Evolutionary conservation across 2,329 filamentous ascomycete genomes (phyloP).

Genomic region (Chaetomium globosum): DNA sequence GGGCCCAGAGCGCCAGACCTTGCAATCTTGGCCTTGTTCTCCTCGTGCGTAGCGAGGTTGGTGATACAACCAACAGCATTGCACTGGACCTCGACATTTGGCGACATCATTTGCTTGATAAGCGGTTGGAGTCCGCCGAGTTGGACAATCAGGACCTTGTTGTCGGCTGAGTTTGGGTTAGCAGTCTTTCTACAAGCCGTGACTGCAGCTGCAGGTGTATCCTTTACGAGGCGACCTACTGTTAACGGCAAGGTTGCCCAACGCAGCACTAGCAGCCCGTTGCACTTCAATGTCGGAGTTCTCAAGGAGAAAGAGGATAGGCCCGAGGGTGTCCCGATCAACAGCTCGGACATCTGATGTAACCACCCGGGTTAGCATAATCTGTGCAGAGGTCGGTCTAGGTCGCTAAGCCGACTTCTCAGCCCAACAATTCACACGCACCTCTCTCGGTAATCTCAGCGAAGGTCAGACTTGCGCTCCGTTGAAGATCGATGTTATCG

Average conservation of each 20-base stretch:
- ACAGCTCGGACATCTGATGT: constrained; percentile 88
- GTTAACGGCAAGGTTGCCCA: constrained; percentile 96
- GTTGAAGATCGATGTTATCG: constrained; percentile 96
- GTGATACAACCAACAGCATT: constrained; percentile 99
- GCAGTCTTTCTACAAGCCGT: constrained; percentile 30
- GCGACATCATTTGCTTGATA: constrained; percentile 97
- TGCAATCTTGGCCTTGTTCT: constrained; percentile 98
- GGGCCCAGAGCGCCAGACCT: constrained; percentile 90
- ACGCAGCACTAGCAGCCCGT: constrained; percentile 88
- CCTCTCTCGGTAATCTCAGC: constrained; percentile 98
- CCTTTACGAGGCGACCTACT: constrained; percentile 60
- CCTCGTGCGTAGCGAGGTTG: constrained; percentile 95
- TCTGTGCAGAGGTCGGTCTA: too few species aligned
- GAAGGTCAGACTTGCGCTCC: constrained; percentile 96
- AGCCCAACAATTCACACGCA: constrained; percentile 48
- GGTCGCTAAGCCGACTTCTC: neutral
- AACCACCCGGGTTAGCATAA: constrained; percentile 20
- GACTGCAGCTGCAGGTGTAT: too few species aligned
- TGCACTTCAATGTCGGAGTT: constrained; percentile 97
- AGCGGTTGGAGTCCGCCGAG: constrained; percentile 87
- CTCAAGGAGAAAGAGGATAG: constrained; percentile 91
- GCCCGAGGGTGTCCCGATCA: constrained; percentile 90
- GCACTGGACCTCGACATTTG: constrained; percentile 97
- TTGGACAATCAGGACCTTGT: constrained; percentile 94
- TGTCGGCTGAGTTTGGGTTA: constrained; percentile 73